Conservation (phyloP, 768 basidiomycete genomes). For the Leucocoprinus birnbaumii region DNA sequence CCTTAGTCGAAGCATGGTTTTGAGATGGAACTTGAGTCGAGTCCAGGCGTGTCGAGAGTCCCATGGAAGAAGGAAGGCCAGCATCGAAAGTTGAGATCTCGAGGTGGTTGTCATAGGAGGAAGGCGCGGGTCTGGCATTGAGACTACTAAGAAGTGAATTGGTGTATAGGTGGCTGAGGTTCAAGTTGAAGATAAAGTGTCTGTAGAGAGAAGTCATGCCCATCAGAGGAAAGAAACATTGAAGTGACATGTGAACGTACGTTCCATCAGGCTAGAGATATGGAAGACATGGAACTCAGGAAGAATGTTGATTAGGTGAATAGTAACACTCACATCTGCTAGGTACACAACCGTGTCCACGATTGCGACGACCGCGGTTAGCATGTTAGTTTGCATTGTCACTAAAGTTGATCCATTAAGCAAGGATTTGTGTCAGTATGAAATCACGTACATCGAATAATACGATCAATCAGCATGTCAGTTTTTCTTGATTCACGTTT, state of each 20-base stretch:
- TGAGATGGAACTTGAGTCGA: no score
- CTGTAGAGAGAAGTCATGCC: conserved; percentile 15
- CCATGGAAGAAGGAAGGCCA: no score
- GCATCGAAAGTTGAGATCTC: no score
- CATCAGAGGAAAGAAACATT: neutral
- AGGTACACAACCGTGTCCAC: conserved; percentile 30
- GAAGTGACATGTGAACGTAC: no score
- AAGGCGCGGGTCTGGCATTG: conserved; percentile 17
- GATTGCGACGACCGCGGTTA: conserved; percentile 30
- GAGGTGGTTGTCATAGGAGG: no score
- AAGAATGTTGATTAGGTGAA: no score
- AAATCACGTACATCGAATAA: conserved; percentile 31
- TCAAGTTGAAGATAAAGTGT: conserved; percentile 35
- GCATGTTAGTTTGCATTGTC: conserved; percentile 33
- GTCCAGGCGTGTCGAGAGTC: no score
- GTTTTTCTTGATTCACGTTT: conserved; percentile 39
- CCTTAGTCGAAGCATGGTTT: no score
- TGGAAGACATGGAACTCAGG: no score
- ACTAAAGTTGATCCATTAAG: conserved; percentile 17
- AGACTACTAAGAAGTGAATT: conserved; percentile 39
- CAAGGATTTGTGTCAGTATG: no score
- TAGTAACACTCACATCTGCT: conserved; percentile 17
- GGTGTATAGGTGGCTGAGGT: conserved; percentile 37
- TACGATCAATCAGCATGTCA: conserved; percentile 37
- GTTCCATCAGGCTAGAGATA: no score